Conservation (phyloP, 1,284 basidiomycete genomes). For the Inonotus hispidus region DNA sequence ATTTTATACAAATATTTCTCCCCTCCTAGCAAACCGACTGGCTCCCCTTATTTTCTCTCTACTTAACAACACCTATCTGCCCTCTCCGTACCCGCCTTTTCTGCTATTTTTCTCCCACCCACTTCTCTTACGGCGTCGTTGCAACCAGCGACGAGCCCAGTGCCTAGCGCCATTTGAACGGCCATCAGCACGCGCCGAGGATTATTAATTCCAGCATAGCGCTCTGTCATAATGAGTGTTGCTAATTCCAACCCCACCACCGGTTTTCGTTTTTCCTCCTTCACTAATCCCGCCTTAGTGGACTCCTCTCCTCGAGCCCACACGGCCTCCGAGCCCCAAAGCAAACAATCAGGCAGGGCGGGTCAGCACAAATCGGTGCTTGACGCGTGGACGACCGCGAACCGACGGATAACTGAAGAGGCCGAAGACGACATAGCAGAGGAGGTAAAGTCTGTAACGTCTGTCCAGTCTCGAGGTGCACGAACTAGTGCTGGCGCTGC, state of each 20-base stretch:
- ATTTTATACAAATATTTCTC: neutral
- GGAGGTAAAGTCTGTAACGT: conserved; percentile 14
- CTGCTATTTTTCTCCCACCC: neutral
- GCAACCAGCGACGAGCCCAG: neutral
- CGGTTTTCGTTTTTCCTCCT: neutral
- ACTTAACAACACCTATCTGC: neutral
- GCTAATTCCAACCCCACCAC: neutral
- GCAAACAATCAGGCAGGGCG: neutral
- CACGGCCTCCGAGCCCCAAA: neutral
- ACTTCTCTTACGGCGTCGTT: neutral
- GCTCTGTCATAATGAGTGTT: neutral
- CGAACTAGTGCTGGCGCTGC: neutral
- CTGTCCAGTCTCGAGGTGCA: neutral
- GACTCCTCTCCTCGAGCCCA: conserved; percentile 4
- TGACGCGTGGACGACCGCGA: conserved; percentile 12
- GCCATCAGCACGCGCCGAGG: neutral
- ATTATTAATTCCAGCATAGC: neutral
- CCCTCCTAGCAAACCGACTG: neutral
- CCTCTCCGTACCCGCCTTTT: neutral
- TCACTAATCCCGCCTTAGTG: neutral
- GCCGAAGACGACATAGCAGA: conserved; percentile 12
- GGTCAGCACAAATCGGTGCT: conserved; percentile 1
- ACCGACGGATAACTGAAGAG: conserved; percentile 1
- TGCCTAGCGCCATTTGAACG: neutral
- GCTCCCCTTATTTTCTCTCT: neutral